Conservation (phyloP, 1,284 basidiomycete species). For the Ustilago hordei region DNA sequence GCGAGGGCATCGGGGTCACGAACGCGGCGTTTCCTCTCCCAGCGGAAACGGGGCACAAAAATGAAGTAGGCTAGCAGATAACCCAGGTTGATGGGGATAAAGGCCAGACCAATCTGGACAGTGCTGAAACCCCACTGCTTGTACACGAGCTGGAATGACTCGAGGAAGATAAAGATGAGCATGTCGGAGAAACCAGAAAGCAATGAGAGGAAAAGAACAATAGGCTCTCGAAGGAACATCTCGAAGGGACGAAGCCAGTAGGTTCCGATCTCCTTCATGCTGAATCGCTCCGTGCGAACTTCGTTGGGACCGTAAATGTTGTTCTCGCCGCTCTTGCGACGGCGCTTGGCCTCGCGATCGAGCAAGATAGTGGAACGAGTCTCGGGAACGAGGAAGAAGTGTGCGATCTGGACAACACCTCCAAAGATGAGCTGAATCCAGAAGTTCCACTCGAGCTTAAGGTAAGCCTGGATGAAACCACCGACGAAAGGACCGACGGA, state of each 20-base stretch:
- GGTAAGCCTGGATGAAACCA: conserved; percentile 55
- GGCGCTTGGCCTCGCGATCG: conserved; percentile 70
- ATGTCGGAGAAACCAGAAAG: conserved; percentile 71
- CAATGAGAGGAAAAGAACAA: conserved; percentile 71
- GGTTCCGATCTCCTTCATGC: conserved; percentile 66
- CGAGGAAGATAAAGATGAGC: conserved; percentile 71
- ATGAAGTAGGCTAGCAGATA: conserved; percentile 70
- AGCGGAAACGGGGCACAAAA: conserved; percentile 69
- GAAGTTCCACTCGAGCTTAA: conserved; percentile 67
- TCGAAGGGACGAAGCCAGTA: conserved; percentile 70
- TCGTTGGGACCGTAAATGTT: conserved; percentile 71
- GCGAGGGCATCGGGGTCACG: conserved; percentile 58
- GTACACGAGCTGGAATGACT: conserved; percentile 71
- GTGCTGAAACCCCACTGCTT: conserved; percentile 70
- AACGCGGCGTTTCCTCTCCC: conserved; percentile 58
- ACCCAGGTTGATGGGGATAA: conserved; percentile 70
- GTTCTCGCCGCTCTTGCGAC: conserved; percentile 67
- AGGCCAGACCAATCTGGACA: conserved; percentile 68
- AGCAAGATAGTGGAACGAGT: conserved; percentile 70
- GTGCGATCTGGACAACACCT: conserved; percentile 69
- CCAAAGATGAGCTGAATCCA: conserved; percentile 71
- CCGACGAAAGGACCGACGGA: conserved; percentile 67
- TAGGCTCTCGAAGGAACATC: conserved; percentile 70
- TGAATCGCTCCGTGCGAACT: conserved; percentile 68
- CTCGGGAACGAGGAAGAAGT: conserved; percentile 71